phyloP scores from a whole-genome alignment of 768 basidiomycete genomes.

The Tylopilus rubrobrunneus region DNA sequence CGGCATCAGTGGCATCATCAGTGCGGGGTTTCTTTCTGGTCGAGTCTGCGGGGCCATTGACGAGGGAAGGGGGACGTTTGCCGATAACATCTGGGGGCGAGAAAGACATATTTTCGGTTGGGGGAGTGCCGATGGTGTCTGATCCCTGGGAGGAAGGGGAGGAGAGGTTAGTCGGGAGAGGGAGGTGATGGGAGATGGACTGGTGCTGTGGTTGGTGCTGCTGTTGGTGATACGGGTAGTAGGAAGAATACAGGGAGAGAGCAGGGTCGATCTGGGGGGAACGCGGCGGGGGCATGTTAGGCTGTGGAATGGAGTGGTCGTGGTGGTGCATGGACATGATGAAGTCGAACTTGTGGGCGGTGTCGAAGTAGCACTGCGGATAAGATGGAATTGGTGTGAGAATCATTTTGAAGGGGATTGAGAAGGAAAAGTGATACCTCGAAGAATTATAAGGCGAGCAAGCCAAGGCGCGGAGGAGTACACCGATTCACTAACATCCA shows the following conservation, averaged over 20 bases:
- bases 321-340: constrained; percentile 42
- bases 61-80: constrained; percentile 59
- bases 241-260: constrained; percentile 61
- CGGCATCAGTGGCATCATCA: constrained; percentile 47
- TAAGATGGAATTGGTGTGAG: background rate
- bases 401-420: background rate
- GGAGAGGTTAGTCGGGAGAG: constrained; percentile 57
- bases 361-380: constrained; percentile 22
- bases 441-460: background rate
- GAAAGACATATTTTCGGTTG: constrained; percentile 55
- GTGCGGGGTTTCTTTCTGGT: constrained; percentile 57
- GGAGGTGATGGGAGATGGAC: constrained; percentile 51
- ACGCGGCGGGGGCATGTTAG: constrained; percentile 43
- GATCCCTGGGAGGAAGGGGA: constrained; percentile 81
- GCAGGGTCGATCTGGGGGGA: constrained; percentile 70
- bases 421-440: too few species aligned
- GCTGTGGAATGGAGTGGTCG: constrained; percentile 38
- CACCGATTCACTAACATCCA: background rate
- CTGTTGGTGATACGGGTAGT: constrained; percentile 47
- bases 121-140: constrained; percentile 70
- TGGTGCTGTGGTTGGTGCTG: constrained; percentile 33
- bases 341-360: constrained; percentile 39
- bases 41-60: constrained; percentile 35
- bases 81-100: constrained; percentile 54
- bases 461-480: background rate